Evolutionary conservation across 352 stramenopile genomes (phyloP).

Genomic region (Phytophthora colocasiae): DNA sequence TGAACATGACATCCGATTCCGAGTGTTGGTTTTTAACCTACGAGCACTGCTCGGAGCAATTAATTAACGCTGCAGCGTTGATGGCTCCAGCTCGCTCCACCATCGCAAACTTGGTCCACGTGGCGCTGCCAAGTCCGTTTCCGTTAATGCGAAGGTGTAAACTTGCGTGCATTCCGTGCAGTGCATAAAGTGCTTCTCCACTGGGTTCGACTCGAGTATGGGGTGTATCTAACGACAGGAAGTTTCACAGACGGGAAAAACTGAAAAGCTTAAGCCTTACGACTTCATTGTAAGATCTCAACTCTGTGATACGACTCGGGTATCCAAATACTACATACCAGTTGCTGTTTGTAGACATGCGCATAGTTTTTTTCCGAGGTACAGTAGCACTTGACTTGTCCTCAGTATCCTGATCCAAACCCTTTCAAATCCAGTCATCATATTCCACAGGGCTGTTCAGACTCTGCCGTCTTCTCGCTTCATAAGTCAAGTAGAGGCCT

Average conservation of each 20-base stretch:
- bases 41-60: not conserved
- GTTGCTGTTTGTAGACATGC: not conserved
- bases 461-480: slow-evolving; percentile 30
- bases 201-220: not conserved
- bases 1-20: slow-evolving; percentile 4
- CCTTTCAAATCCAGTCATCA: not conserved
- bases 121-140: not conserved
- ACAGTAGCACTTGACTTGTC: too few species aligned
- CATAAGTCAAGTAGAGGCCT: slow-evolving; percentile 36
- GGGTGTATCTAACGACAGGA: slow-evolving; percentile 19
- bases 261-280: not conserved
- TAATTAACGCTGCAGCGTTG: slow-evolving; percentile 6
- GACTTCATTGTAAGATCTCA: slow-evolving; percentile 8
- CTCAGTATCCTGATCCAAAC: not conserved
- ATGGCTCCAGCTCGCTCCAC: not conserved
- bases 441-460: slow-evolving; percentile 4
- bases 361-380: too few species aligned
- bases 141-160: slow-evolving; percentile 13
- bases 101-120: slow-evolving; percentile 5
- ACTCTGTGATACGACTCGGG: slow-evolving; percentile 21
- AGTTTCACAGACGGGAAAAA: slow-evolving; percentile 5
- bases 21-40: not conserved
- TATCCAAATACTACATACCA: slow-evolving; percentile 6
- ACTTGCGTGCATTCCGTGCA: not conserved
- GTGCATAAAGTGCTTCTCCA: not conserved